phyloP scores from a whole-genome alignment of 768 basidiomycete genomes.

The Aureoboletus auriporus region DNA sequence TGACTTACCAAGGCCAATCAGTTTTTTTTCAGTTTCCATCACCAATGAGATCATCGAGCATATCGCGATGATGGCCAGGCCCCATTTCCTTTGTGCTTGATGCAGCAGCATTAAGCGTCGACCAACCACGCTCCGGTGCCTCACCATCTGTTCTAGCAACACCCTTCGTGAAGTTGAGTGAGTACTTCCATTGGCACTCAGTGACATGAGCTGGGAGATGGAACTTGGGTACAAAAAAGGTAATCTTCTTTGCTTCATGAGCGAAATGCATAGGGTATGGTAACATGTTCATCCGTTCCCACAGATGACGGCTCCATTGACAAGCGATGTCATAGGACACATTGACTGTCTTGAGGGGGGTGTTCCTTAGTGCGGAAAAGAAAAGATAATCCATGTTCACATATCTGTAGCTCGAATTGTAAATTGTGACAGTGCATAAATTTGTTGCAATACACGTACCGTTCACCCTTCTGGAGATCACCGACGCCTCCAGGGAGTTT shows the following conservation, averaged over 20 bases:
- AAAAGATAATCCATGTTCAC: slow-evolving; percentile 1
- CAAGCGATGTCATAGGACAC: not conserved
- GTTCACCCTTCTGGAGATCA: slow-evolving; percentile 1
- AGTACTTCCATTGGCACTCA: slow-evolving; percentile 27
- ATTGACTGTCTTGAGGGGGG: not conserved
- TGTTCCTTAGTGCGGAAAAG: not conserved
- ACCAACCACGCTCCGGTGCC: slow-evolving; percentile 36
- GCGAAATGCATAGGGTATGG: not conserved
- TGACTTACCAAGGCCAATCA: slow-evolving; percentile 20
- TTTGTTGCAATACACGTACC: not conserved
- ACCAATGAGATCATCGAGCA: slow-evolving; percentile 34
- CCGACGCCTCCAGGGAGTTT: not conserved
- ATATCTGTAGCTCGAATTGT: not conserved
- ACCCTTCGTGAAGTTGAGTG: slow-evolving; percentile 23
- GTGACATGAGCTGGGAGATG: slow-evolving; percentile 34
- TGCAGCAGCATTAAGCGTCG: slow-evolving; percentile 28
- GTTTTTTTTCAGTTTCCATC: slow-evolving; percentile 36
- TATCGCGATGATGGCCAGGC: slow-evolving; percentile 28
- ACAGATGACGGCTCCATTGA: not conserved
- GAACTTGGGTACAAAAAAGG: slow-evolving; percentile 32
- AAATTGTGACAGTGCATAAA: not conserved
- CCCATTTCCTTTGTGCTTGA: slow-evolving; percentile 37
- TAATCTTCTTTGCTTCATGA: too few species aligned
- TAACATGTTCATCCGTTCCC: not conserved
- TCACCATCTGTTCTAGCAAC: slow-evolving; percentile 19